A percentile compares a stretch with the other conserved stretches of the same genome.
phyloP scores from a whole-genome alignment of 2,329 filamentous ascomycete species.

The Aquanectria penicillioides region DNA sequence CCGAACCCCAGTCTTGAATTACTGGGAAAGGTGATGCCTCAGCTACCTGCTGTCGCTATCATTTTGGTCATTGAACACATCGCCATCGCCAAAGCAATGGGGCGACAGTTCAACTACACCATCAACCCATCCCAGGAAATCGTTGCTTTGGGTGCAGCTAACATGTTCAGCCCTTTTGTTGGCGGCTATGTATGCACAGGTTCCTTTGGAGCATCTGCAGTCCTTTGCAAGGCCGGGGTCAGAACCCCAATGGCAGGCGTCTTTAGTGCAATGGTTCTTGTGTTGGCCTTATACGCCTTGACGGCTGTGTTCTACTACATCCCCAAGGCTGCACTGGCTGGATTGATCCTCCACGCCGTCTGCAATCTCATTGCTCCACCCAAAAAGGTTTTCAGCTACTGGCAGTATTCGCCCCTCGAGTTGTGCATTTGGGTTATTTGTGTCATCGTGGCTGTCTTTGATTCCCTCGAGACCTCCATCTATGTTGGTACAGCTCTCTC shows the following conservation, averaged over 20 bases:
- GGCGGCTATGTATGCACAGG: slow-evolving; percentile 61
- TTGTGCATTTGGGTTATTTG: slow-evolving; percentile 79
- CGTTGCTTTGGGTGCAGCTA: slow-evolving; percentile 80
- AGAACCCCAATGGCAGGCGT: slow-evolving; percentile 81
- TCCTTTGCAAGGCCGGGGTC: slow-evolving; percentile 86
- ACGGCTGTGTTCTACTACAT: slow-evolving; percentile 86
- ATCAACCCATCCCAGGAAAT: slow-evolving; percentile 84
- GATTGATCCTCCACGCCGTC: slow-evolving; percentile 86
- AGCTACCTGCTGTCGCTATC: slow-evolving; percentile 78
- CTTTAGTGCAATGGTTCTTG: slow-evolving; percentile 79
- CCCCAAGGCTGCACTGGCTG: slow-evolving; percentile 74
- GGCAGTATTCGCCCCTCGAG: slow-evolving; percentile 79
- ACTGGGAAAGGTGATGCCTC: slow-evolving; percentile 64
- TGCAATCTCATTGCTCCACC: slow-evolving; percentile 80
- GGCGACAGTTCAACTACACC: slow-evolving; percentile 80
- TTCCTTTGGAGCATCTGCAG: slow-evolving; percentile 75
- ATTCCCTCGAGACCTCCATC: slow-evolving; percentile 60
- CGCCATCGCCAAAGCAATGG: slow-evolving; percentile 85
- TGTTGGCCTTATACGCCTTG: slow-evolving; percentile 81
- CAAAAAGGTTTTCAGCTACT: slow-evolving; percentile 80
- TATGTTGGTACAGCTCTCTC: slow-evolving; percentile 59
- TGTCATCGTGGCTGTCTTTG: slow-evolving; percentile 67
- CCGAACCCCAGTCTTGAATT: slow-evolving; percentile 66
- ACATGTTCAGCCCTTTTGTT: slow-evolving; percentile 79
- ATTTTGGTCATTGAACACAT: slow-evolving; percentile 86